Evolutionary conservation across 805 yeast species (phyloP), one percentile per base, ranked within the genome.

Genomic region (Sugiyamaella americana): DNA sequence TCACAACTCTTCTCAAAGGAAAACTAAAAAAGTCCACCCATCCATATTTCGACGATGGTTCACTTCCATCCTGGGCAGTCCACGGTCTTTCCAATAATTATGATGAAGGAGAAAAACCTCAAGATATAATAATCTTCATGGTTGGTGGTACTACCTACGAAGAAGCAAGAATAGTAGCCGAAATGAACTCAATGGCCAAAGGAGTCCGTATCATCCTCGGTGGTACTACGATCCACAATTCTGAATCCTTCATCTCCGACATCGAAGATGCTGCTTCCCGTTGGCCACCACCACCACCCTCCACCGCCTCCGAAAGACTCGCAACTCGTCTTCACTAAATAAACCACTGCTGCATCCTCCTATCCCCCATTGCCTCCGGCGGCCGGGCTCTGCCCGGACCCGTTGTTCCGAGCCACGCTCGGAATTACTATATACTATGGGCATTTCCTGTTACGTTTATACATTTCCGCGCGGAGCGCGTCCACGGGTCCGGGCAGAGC

Each of bases 131-230:
- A 22, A 64, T 70, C 18, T 68, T 67, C 46, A 57, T 69, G 16
- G 78, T 87, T 43, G 98, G 97, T 4, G 98, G 98, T 13, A 83
- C 77, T 1, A 91, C 98, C 1, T 87, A 79, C 61, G 98, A 91
- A 63, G 99, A 93, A 62, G 86, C 95, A 0, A 75, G 96, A 51
- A 66, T 88, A 20, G 79, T 89, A 3, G 79, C 84, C 46, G 85
- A 87, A 51, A 71, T 88, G 52, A 82, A 83, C 58, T 68, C 77
- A 20, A 52, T 58, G 5, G 47, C 52, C 20, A 75, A 75, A 30
- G 78, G 76, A 6, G 72, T 84, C 39, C 76, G 87, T 52, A 70
- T 86, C 13, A 72, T 87, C 1, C 66, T 89, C n/a, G 98, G 98
- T 5, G 88, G 96, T 24, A 80, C 87, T 1, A 64, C 74, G n/a